Evolutionary conservation across 805 yeast genomes (phyloP).

Genomic region (Yarrowia divulgata): DNA sequence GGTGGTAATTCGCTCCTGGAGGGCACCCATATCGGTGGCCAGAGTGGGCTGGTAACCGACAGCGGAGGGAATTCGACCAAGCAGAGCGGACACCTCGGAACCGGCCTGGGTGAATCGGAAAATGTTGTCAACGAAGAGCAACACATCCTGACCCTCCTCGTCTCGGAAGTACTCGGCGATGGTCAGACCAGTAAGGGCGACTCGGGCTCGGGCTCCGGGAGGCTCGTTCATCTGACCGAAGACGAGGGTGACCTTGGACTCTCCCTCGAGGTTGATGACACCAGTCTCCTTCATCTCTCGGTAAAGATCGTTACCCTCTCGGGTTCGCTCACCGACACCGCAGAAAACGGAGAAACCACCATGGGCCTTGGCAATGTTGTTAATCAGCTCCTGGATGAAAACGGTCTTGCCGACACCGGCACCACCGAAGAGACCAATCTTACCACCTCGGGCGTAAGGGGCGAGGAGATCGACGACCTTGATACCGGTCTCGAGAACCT

Average conservation of each 20-base stretch:
- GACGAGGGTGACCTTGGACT: constrained; percentile 98
- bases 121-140: constrained; percentile 98
- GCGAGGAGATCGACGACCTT: constrained; percentile 99
- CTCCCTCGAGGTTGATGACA: constrained; percentile 99
- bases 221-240: constrained; percentile 99
- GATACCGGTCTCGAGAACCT: constrained; percentile 99
- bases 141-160: constrained; percentile 99
- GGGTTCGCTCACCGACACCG: constrained; percentile 99
- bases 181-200: constrained; percentile 99
- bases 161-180: constrained; percentile 99
- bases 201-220: constrained; percentile 99
- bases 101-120: constrained; percentile 99
- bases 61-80: constrained; percentile 99
- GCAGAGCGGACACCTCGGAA: constrained; percentile 99
- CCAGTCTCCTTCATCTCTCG: constrained; percentile 99
- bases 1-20: constrained; percentile 99
- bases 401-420: constrained; percentile 99
- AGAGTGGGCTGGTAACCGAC: constrained; percentile 99
- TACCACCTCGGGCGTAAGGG: constrained; percentile 99
- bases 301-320: constrained; percentile 99
- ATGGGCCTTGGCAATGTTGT: constrained; percentile 99
- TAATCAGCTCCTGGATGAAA: constrained; percentile 98
- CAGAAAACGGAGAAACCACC: constrained; percentile 99
- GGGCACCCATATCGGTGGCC: constrained; percentile 99
- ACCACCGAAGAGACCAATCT: constrained; percentile 99